Conservation (phyloP, 1,284 basidiomycete species). For the Ceratobasidium theobromae region DNA sequence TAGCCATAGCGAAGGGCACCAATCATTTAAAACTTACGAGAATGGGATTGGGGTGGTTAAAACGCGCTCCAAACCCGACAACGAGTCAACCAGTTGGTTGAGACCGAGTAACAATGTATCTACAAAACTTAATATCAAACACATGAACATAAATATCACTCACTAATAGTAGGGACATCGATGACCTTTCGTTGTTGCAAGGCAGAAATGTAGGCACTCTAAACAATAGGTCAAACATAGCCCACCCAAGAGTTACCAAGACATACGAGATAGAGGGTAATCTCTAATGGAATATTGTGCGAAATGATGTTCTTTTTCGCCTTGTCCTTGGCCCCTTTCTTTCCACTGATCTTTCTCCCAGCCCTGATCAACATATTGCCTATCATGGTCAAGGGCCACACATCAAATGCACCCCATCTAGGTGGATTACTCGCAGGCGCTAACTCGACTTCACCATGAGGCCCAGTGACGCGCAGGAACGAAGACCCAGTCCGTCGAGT, state of each 20-base stretch:
- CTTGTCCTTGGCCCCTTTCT: constrained; percentile 56
- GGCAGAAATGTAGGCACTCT: constrained; percentile 67
- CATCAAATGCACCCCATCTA: constrained; percentile 61
- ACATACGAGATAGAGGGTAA: constrained; percentile 68
- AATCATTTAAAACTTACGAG: constrained; percentile 51
- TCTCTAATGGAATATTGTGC: constrained; percentile 72
- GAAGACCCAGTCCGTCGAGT: constrained; percentile 3
- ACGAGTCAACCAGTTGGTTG: constrained; percentile 62
- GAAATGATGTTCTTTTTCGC: constrained; percentile 55
- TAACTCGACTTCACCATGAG: constrained; percentile 40
- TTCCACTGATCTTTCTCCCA: constrained; percentile 57
- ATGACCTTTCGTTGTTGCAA: constrained; percentile 60
- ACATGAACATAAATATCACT: not conserved
- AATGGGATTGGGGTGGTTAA: constrained; percentile 79
- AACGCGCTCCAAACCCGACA: constrained; percentile 73
- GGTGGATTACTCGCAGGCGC: constrained; percentile 63
- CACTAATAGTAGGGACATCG: constrained; percentile 63
- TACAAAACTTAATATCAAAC: constrained; percentile 38
- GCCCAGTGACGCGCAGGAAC: constrained; percentile 3
- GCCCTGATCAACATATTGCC: constrained; percentile 50
- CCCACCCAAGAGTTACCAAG: not conserved
- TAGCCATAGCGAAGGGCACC: not conserved
- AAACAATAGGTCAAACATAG: constrained; percentile 4
- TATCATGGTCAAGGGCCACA: constrained; percentile 69
- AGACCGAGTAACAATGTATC: constrained; percentile 57